Base-by-base conservation (phyloP, 2,329 filamentous ascomycete species). In the Ambrosiella xylebori region DNA sequence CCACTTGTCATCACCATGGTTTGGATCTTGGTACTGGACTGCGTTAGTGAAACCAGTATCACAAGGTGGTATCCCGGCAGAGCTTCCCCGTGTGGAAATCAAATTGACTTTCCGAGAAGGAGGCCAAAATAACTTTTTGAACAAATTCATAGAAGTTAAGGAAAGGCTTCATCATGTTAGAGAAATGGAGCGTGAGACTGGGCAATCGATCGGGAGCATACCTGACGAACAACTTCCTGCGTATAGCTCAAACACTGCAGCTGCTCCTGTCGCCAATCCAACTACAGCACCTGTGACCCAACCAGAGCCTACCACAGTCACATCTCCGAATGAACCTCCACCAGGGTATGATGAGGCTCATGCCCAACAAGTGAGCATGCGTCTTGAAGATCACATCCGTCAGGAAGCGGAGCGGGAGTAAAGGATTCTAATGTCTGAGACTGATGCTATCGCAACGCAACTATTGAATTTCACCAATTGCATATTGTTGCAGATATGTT, bases 311-410 rank as follows among this genome's bases (percentile, higher is more conserved):
- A 27, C 27, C 1, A 27, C 39, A 41, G n/a, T n/a, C 39, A 11
- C n/a, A 41, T 41, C 39, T 41, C 70, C 88, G 65, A 65, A 82
- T 70, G 90, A 93, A 67, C 88, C 90, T 4, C 91, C 91, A 53
- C 91, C 91, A 54, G 86, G 82, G 40, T 97, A 97, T 66, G 89
- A 96, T 65, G 88, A 95, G 69, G 86, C 87, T 36, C 91, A 96
- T 69, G 82, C 78, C n/a, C 80, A 83, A 64, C 79, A 79, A 36
- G 68, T 84, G 36, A 75, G 71, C 61, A 78, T 74, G 66, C 73
- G 71, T 55, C 70, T 83, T 19, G 80, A 88, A 66, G 81, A 87
- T 64, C 86, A 85, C 61, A 76, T 90, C 63, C 83, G 84, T 51
- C 79, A 85, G 61, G 86, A 86, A 63, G 75, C 87, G 49, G 86